phyloP scores from a whole-genome alignment of 2,329 filamentous ascomycete genomes.

The Colletotrichum abscissum region DNA sequence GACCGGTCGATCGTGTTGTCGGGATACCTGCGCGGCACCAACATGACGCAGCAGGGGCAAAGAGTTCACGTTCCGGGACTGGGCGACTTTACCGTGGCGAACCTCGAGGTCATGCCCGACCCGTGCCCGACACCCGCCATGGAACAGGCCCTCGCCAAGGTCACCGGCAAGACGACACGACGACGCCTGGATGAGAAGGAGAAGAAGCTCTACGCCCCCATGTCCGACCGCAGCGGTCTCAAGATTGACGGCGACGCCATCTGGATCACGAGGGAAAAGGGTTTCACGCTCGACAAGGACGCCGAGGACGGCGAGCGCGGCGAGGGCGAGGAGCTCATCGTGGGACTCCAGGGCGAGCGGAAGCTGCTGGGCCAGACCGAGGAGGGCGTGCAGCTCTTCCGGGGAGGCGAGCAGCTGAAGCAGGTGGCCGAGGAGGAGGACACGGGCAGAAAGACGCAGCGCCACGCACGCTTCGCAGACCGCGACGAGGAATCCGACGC shows the following conservation, averaged over 20 bases:
- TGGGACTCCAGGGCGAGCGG: slow-evolving; percentile 86
- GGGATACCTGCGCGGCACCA: slow-evolving; percentile 93
- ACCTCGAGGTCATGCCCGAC: slow-evolving; percentile 89
- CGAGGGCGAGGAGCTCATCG: slow-evolving; percentile 94
- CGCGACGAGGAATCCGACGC: slow-evolving; percentile 63
- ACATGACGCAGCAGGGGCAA: slow-evolving; percentile 87
- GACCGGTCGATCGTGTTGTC: slow-evolving; percentile 92
- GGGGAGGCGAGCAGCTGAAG: slow-evolving; percentile 76
- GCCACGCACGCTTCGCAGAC: slow-evolving; percentile 68
- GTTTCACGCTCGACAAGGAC: slow-evolving; percentile 79
- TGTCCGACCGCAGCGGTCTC: slow-evolving; percentile 96
- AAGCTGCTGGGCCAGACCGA: slow-evolving; percentile 85
- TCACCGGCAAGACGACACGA: slow-evolving; percentile 82
- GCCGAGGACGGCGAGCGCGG: slow-evolving; percentile 80
- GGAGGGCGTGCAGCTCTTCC: slow-evolving; percentile 87
- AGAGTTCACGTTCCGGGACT: slow-evolving; percentile 92
- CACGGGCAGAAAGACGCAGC: slow-evolving; percentile 68
- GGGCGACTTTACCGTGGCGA: slow-evolving; percentile 86
- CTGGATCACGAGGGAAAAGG: slow-evolving; percentile 80
- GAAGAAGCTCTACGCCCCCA: slow-evolving; percentile 94
- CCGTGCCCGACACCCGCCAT: slow-evolving; percentile 94
- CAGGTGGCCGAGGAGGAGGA: slow-evolving; percentile 64
- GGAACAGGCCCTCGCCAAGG: slow-evolving; percentile 87
- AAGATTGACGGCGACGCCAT: slow-evolving; percentile 98
- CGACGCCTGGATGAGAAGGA: slow-evolving; percentile 94